Conservation (phyloP, 352 stramenopile genomes). For the Stramenopiles sp. region DNA sequence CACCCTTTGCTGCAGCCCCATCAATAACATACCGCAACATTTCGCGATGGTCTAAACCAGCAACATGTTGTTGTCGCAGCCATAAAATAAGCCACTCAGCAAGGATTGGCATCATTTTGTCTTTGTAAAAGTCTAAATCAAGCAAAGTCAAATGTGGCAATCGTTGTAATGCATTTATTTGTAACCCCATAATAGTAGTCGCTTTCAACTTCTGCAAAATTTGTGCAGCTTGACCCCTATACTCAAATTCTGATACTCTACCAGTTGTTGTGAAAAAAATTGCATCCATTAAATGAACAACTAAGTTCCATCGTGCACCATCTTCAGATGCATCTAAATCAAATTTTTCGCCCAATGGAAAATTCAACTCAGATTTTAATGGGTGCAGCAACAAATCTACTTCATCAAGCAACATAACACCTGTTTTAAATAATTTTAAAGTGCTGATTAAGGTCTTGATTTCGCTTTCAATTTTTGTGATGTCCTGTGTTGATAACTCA, state of each 20-base stretch:
- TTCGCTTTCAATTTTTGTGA: too few species aligned
- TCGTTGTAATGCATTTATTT: constrained; percentile 72
- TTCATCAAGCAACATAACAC: constrained; percentile 77
- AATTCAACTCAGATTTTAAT: constrained; percentile 63
- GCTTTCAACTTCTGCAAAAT: constrained; percentile 54
- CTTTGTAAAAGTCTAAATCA: constrained; percentile 84
- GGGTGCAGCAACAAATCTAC: constrained; percentile 70
- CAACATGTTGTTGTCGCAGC: constrained; percentile 25
- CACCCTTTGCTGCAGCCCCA: constrained; percentile 10
- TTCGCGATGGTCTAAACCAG: constrained; percentile 16
- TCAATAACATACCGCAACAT: constrained; percentile 16
- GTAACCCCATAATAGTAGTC: constrained; percentile 68
- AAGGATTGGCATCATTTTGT: constrained; percentile 72
- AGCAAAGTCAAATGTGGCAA: constrained; percentile 92
- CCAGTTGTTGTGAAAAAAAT: constrained; percentile 63
- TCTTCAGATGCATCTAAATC: constrained; percentile 61
- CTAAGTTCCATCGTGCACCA: constrained; percentile 66
- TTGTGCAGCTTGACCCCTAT: constrained; percentile 26
- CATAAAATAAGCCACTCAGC: constrained; percentile 54
- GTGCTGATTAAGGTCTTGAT: constrained; percentile 59
- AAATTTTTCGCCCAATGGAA: constrained; percentile 71
- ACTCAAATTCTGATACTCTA: constrained; percentile 60
- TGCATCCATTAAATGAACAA: constrained; percentile 77
- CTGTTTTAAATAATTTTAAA: constrained; percentile 68
- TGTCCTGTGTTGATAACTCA: too few species aligned